Percentiles rank a stretch among this genome's conserved stretches.
Conservation (phyloP, 208 protist species). For the Acanthamoeba royreba region DNA sequence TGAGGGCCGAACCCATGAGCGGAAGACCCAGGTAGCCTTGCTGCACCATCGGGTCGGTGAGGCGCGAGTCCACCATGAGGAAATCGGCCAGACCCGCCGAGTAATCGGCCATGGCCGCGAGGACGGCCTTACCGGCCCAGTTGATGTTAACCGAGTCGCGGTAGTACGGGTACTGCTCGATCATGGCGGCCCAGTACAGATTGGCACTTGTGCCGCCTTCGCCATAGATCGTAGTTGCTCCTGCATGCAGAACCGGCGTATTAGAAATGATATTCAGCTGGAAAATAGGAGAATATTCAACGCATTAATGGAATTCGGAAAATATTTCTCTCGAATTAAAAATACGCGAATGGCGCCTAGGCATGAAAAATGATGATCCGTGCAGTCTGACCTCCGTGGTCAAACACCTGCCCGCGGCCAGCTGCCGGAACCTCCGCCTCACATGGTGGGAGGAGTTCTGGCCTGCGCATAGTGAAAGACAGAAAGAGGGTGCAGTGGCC, state of each 20-base stretch:
- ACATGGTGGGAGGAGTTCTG: too few relatives aligned
- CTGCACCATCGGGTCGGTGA: neutral
- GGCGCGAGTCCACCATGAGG: neutral
- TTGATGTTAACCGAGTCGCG: neutral
- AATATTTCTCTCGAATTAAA: too few relatives aligned
- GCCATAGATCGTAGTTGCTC: neutral
- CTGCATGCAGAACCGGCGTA: neutral
- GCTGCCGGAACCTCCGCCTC: too few relatives aligned
- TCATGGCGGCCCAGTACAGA: neutral
- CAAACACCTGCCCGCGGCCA: too few relatives aligned
- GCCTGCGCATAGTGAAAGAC: too few relatives aligned
- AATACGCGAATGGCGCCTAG: too few relatives aligned
- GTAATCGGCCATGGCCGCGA: neutral
- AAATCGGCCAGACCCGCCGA: neutral
- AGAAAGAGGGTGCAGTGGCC: too few relatives aligned
- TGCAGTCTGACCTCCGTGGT: too few relatives aligned
- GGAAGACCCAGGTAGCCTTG: neutral
- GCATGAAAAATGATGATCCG: too few relatives aligned
- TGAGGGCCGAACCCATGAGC: neutral
- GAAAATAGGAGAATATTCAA: neutral
- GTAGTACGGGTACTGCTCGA: neutral
- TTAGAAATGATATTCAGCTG: neutral
- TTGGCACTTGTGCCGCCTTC: neutral
- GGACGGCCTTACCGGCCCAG: neutral
- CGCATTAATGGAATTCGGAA: neutral